Conservation (phyloP, 139 green algal genomes). For the Chlamydomonas sp. region DNA sequence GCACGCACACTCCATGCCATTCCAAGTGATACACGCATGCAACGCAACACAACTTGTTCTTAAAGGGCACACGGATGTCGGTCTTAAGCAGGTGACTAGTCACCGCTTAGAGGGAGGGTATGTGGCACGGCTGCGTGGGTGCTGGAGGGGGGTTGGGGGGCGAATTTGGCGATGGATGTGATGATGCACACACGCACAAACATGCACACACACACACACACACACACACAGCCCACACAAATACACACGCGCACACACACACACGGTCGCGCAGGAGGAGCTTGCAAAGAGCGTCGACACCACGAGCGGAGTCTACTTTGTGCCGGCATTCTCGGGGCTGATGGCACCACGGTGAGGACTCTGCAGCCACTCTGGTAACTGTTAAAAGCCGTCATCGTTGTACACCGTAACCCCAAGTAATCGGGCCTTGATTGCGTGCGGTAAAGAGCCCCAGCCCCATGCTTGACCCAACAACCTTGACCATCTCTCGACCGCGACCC, state of each 20-base stretch:
- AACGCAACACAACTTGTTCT: background rate
- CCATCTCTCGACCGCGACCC: too few relatives aligned
- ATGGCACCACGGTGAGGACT: slow-evolving; percentile 92
- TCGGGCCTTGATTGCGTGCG: too few relatives aligned
- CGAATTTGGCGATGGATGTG: background rate
- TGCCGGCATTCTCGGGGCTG: slow-evolving; percentile 91
- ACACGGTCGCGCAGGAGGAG: too few relatives aligned
- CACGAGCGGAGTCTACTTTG: slow-evolving; percentile 87
- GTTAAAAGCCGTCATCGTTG: too few relatives aligned
- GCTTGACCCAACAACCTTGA: too few relatives aligned
- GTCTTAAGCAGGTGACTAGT: background rate
- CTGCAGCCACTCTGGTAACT: too few relatives aligned
- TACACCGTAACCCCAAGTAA: too few relatives aligned
- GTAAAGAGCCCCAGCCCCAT: too few relatives aligned
- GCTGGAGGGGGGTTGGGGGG: background rate
- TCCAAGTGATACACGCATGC: background rate
- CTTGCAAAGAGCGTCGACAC: slow-evolving; percentile 30
- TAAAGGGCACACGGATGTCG: background rate
- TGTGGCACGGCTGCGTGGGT: too few relatives aligned
- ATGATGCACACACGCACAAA: too few relatives aligned
- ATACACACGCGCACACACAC: too few relatives aligned
- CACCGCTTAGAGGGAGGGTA: background rate
- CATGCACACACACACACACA: background rate
- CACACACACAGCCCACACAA: too few relatives aligned
- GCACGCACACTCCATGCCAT: background rate